Evolutionary conservation across 495 filamentous ascomycete genomes (phyloP).

Genomic region (Talaromyces proteolyticus): DNA sequence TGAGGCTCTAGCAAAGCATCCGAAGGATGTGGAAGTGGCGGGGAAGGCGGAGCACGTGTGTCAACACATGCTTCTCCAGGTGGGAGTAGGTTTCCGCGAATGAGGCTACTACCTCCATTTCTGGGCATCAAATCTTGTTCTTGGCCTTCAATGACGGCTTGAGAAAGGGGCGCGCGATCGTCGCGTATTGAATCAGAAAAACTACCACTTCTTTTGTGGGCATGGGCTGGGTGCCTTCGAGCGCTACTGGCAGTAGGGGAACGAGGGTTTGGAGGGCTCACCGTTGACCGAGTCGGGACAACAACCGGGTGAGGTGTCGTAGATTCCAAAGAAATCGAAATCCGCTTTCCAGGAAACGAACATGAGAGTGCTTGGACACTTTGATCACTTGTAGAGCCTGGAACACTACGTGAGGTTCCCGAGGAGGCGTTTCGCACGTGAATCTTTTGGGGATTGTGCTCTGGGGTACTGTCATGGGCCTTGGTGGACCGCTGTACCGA

Average conservation of each 20-base stretch:
- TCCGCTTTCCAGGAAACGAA: conserved; percentile 66
- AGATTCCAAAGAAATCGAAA: conserved; percentile 30
- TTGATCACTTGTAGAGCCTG: conserved; percentile 46
- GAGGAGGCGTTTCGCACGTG: conserved; percentile 41
- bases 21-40: conserved; percentile 28
- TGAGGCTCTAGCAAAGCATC: conserved; percentile 9
- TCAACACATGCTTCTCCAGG: conserved; percentile 73
- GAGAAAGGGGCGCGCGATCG: conserved; percentile 51
- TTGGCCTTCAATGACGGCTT: conserved; percentile 32
- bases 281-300: conserved; percentile 18
- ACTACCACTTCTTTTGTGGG: conserved; percentile 67
- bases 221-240: conserved; percentile 33
- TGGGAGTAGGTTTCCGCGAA: conserved; percentile 74
- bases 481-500: neutral
- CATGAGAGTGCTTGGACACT: conserved; percentile 71
- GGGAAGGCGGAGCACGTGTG: conserved; percentile 58
- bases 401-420: conserved; percentile 37
- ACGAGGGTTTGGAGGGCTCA: conserved; percentile 14
- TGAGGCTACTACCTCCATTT: conserved; percentile 57
- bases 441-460: neutral
- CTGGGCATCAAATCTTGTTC: conserved; percentile 21
- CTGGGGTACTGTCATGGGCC: neutral
- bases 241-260: conserved; percentile 23
- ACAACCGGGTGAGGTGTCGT: conserved; percentile 55
- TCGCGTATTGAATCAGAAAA: conserved; percentile 88